Percentiles rank a stretch among this genome's conserved stretches.
Conservation (phyloP, 176 grass and related monocot genomes). For the Oryza officinalis region DNA sequence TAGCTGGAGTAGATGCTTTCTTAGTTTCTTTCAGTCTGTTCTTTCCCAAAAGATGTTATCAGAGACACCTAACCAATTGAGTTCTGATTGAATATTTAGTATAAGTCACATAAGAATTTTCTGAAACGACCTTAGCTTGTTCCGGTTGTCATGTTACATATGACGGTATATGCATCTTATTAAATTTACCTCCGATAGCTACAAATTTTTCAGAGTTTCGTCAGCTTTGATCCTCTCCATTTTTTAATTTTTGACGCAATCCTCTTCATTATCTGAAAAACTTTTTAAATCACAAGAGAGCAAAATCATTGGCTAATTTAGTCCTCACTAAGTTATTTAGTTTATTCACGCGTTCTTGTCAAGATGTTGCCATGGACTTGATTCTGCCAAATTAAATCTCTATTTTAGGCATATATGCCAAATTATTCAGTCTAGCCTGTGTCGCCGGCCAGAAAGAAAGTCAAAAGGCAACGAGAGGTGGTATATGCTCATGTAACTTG, state of each 20-base stretch:
- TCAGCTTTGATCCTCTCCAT: not conserved
- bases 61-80: not conserved
- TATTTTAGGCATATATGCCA: conserved; percentile 11
- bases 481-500: conserved; percentile 36
- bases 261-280: not conserved
- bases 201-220: not conserved
- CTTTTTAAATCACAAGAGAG: not conserved
- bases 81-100: not conserved
- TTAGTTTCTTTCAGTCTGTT: conserved; percentile 15
- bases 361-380: conserved; percentile 25
- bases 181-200: not conserved
- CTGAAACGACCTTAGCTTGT: not conserved
- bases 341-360: conserved; percentile 27
- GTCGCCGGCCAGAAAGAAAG: conserved; percentile 7
- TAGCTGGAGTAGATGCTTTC: not conserved
- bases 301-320: not conserved
- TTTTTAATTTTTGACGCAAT: not conserved
- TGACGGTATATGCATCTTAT: not conserved
- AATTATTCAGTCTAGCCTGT: conserved; percentile 13
- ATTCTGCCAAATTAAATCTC: conserved; percentile 5
- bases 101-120: not conserved
- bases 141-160: not conserved
- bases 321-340: not conserved
- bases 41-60: not conserved
- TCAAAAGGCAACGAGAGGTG: not conserved